Evolutionary conservation across 345 rosid species (phyloP).

Genomic region (Euphorbia tirucalli): DNA sequence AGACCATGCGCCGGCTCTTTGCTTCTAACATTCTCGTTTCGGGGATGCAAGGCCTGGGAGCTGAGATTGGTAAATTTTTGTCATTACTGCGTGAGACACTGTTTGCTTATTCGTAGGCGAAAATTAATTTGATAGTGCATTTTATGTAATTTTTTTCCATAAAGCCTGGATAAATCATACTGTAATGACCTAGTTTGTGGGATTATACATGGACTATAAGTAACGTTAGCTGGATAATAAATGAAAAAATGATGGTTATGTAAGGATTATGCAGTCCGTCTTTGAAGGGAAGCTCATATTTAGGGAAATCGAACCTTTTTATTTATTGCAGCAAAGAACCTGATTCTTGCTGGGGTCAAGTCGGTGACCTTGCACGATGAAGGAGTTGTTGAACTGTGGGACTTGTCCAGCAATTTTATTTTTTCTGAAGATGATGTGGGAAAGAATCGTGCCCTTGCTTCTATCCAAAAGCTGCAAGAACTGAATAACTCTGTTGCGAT

Average conservation of each 20-base stretch:
- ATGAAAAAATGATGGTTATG: neutral
- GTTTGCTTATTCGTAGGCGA: neutral
- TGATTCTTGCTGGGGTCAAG: conserved; percentile 48
- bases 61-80: conserved; percentile 70
- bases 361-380: conserved; percentile 25
- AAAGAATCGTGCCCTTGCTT: conserved; percentile 27
- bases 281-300: neutral
- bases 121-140: no score
- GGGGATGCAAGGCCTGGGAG: conserved; percentile 94
- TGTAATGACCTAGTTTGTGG: neutral
- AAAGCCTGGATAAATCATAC: neutral
- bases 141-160: neutral
- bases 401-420: conserved; percentile 28
- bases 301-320: neutral
- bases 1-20: conserved; percentile 91
- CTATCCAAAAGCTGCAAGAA: conserved; percentile 30
- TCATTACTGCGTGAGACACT: neutral
- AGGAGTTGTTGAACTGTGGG: conserved; percentile 28
- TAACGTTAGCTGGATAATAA: neutral
- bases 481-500: conserved; percentile 24
- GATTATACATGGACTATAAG: neutral
- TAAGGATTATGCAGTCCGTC: neutral
- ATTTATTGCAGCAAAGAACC: conserved; percentile 74
- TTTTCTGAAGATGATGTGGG: conserved; percentile 26
- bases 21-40: conserved; percentile 83